A percentile compares a stretch with the other conserved stretches of the same genome.
phyloP scores from a whole-genome alignment of 2,329 filamentous ascomycete genomes.

The Elsinoe fawcettii region DNA sequence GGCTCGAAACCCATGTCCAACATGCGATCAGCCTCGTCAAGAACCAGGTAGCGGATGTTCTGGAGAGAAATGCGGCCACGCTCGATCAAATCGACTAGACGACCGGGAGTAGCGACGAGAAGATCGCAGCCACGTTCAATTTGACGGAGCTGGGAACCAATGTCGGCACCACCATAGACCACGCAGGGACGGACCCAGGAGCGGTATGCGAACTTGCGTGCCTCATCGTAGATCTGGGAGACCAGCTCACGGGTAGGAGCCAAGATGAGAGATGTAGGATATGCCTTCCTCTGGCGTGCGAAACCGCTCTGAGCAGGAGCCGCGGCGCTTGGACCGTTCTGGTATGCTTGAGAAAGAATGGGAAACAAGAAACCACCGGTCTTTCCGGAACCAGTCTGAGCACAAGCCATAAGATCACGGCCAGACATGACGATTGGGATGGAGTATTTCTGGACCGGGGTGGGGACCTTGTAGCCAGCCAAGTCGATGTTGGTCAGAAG shows the following conservation, averaged over 20 bases:
- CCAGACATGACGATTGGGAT: slow-evolving; percentile 98
- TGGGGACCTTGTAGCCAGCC: slow-evolving; percentile 89
- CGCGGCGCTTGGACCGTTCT: slow-evolving; percentile 68
- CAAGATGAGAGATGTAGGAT: slow-evolving; percentile 90
- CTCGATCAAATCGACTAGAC: slow-evolving; percentile 96
- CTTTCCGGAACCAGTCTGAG: slow-evolving; percentile 99
- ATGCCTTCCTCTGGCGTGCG: slow-evolving; percentile 93
- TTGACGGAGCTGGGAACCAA: slow-evolving; percentile 93
- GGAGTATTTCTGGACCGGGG: slow-evolving; percentile 98
- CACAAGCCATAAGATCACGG: slow-evolving; percentile 98
- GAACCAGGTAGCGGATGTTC: slow-evolving; percentile 98
- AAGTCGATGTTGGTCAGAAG: slow-evolving; percentile 88
- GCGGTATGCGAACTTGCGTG: slow-evolving; percentile 96
- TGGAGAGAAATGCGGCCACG: slow-evolving; percentile 93
- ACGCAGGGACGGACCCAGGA: slow-evolving; percentile 98
- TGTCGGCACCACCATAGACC: slow-evolving; percentile 98
- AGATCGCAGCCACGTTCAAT: slow-evolving; percentile 97
- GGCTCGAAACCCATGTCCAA: slow-evolving; percentile 99
- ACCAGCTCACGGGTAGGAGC: slow-evolving; percentile 97
- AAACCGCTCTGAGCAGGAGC: slow-evolving; percentile 60
- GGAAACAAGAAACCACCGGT: slow-evolving; percentile 99
- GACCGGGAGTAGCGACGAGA: slow-evolving; percentile 91
- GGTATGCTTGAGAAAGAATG: slow-evolving; percentile 94
- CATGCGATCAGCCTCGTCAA: slow-evolving; percentile 98
- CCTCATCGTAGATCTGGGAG: slow-evolving; percentile 95